Conservation (phyloP, 441 rosid genomes). For the Jatropha multifida region DNA sequence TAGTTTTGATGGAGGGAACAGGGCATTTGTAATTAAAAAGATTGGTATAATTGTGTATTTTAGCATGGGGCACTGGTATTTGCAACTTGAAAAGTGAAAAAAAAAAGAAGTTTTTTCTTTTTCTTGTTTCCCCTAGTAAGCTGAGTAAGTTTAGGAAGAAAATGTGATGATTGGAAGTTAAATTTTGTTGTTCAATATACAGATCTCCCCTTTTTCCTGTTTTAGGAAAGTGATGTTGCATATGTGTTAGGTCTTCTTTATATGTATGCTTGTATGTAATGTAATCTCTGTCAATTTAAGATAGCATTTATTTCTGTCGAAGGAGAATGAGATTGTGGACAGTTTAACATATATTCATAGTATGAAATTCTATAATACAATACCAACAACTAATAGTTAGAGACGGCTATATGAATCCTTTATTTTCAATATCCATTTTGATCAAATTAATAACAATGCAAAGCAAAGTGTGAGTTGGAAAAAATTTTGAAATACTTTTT, state of each 20-base stretch:
- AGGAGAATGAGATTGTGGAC: neutral
- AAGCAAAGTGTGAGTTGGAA: too few relatives aligned
- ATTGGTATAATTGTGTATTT: neutral
- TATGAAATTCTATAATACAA: too few relatives aligned
- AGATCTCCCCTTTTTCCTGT: neutral
- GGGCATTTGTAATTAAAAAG: neutral
- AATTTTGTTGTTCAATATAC: neutral
- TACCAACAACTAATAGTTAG: too few relatives aligned
- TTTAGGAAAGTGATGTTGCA: neutral
- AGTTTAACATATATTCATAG: neutral
- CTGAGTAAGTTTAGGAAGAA: neutral
- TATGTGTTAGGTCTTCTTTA: neutral
- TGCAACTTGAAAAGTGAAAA: neutral
- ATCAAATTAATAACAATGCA: too few relatives aligned
- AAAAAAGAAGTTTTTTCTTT: neutral
- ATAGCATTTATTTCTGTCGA: neutral
- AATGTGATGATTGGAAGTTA: neutral
- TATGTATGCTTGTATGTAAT: neutral
- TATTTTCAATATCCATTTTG: too few relatives aligned
- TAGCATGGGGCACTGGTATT: neutral
- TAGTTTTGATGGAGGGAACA: neutral
- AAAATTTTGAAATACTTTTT: too few relatives aligned
- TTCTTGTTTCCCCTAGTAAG: too few relatives aligned
- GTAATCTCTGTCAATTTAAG: neutral
- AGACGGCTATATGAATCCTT: too few relatives aligned